Base-by-base conservation (phyloP, 2,329 filamentous ascomycete species). In the Cladophialophora immunda region DNA sequence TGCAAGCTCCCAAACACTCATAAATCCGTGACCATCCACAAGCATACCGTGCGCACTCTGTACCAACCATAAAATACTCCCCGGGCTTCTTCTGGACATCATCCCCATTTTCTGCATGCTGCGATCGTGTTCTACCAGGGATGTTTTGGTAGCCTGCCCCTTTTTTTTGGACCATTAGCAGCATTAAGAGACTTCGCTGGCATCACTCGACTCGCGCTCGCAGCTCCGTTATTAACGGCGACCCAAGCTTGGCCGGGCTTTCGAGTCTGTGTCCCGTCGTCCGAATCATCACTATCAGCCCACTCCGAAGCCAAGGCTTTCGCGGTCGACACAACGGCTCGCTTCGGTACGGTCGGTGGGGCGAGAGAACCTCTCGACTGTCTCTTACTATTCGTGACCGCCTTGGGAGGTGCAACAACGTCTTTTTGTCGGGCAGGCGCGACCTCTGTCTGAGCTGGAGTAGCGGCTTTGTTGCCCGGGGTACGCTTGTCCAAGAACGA, bases 261-360 rank as follows among this genome's bases (percentile, higher is more conserved):
- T 15, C 53, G 34, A n/a, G 34, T 4, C 27, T 47, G 36, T 22
- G 36, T 47, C 27, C 52, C 63, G 9, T 71, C 63, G 29, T 68
- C 68, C 15, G 67, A 69, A 45, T 66, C 62, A 25, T 71, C 70
- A 65, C 69, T 71, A 27, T 72, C 69, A 4, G 52, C 61, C 70
- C 70, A 72, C n/a, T 62, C 70, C 19, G 61, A 57, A n/a, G 64
- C 62, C 2, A 67, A 70, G 4, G 64, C 70, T 50, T 69, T 71
- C n/a, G 53, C 60, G 4, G 45, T 38, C 19, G 53, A 50, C 5
- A 58, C 22, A n/a, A 54, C 30, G 11, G 29, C 17, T 1, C 32
- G 19, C 3, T 58, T 58, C 45, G 53, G 53, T 36, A 17, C 19
- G 13, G 19, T n/a, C 15, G 9, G 38, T 4, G 36, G 30, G 6